Base-by-base conservation (phyloP, 2,329 filamentous ascomycete genomes). In the Ceratocystis lukuohia region DNA sequence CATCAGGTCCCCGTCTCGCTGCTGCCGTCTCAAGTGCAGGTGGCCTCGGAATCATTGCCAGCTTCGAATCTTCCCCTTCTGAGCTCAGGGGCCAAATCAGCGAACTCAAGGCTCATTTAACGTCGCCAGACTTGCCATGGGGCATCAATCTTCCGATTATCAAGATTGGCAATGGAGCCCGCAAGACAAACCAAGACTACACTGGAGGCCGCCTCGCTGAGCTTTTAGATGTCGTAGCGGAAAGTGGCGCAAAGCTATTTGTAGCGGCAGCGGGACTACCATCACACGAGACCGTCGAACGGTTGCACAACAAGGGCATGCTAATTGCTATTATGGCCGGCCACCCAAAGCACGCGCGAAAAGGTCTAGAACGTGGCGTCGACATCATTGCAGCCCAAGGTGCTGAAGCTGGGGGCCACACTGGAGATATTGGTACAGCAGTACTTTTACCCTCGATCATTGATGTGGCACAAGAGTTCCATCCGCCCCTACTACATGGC, bases 261-360 rank as follows among this genome's bases (percentile, higher is more conserved):
- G 91, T 96, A 53, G 86, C 82, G 64, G 93, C 93, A 1, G 91
- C 96, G 0, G 93, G 93, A 7, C 88, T 96, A 25, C 93, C 93
- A 17, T 90, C 92, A 0, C 78, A 79, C 59, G 75, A 79, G 67
- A 84, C 92, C 3, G 88, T 96, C 67, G 85, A 89, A 70, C 78
- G 85, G 59, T 80, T 97, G 57, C 93, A 97, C 73, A 80, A 81
- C 7, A 87, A 88, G 0, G 89, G 88, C 0, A 88, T 97, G 50
- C 74, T 95, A 68, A 81, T 96, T 45, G 96, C 96, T 91, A 96
- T 96, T 75, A 96, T 96, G 92, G 91, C 96, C 22, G 93, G 93
- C 0, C 89, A 92, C 71, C 92, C 93, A 1, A 91, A 88, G 74
- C 93, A 97, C 75, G 92, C 92, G 0, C 83, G 87, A 74, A 96